Base-by-base conservation (phyloP, 1,139 yeast genomes). In the Geotrichum siamense region DNA sequence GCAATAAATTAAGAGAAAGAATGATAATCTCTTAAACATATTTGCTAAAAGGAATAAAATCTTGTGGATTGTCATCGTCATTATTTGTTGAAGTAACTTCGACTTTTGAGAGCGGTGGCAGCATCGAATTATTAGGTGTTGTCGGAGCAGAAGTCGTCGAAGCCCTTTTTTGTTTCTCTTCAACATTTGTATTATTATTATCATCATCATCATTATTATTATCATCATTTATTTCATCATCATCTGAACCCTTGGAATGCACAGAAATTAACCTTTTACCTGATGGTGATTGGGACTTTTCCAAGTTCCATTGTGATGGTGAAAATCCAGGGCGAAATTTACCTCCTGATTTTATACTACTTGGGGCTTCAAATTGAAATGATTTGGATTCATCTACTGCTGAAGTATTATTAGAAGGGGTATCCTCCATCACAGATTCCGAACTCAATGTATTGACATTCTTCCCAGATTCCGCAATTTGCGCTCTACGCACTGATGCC, bases 41-140 rank as follows among this genome's bases (percentile, higher is more conserved):
- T 43, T 55, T 28, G 41, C 54, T 50, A 17, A 51, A 33, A 21
- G 52, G 54, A 20, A 53, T 49, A 40, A 50, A 53, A 41, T 53
- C 52, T 39, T 53, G 44, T 28, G 52, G 35, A 37, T 48, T 52
- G 29, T 53, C 54, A 36, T 45, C 45, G 30, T 42, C 44, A 20
- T 25, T 8, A 36, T 15, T 34, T 21, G n/a, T n/a, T n/a, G n/a
- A n/a, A n/a, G n/a, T n/a, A n/a, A n/a, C n/a, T n/a, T n/a, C n/a
- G n/a, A n/a, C n/a, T n/a, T n/a, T n/a, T n/a, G n/a, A n/a, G n/a
- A n/a, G n/a, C n/a, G n/a, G n/a, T n/a, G n/a, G n/a, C n/a, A n/a
- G n/a, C n/a, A n/a, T n/a, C n/a, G n/a, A n/a, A n/a, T n/a, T n/a
- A n/a, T n/a, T n/a, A n/a, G n/a, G n/a, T n/a, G n/a, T n/a, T n/a